Evolutionary conservation across 805 yeast species (phyloP).

Genomic region (Cyberlindnera maclurae): DNA sequence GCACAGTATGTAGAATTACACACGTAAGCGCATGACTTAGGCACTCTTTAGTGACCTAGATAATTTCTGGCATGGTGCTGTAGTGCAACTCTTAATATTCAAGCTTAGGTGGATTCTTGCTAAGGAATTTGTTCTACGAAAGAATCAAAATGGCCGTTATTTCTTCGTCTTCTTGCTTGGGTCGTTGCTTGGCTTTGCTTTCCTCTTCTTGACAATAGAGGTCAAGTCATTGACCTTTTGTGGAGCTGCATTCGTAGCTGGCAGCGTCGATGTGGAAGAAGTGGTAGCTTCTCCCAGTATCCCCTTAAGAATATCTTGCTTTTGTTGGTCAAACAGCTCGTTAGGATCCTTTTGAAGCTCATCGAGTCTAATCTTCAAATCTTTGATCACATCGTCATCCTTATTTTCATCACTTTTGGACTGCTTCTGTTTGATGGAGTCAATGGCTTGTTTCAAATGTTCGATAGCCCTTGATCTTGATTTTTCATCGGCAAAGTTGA

Average conservation of each 20-base stretch:
- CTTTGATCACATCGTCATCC: constrained; percentile 42
- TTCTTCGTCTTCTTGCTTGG: constrained; percentile 14
- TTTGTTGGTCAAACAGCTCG: constrained; percentile 41
- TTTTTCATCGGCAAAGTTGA: constrained; percentile 44
- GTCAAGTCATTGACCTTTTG: constrained; percentile 51
- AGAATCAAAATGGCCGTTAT: too few relatives aligned
- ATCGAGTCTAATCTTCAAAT: constrained; percentile 46
- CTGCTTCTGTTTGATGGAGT: constrained; percentile 30
- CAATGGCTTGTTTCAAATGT: constrained; percentile 48
- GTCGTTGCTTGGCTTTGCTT: constrained; percentile 13
- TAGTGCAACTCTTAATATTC: too few relatives aligned
- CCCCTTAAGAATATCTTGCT: constrained; percentile 48
- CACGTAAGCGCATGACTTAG: too few relatives aligned
- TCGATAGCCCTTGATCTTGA: constrained; percentile 45
- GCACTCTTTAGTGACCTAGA: too few relatives aligned
- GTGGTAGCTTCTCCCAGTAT: constrained; percentile 41
- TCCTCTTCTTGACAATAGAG: constrained; percentile 54
- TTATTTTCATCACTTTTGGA: constrained; percentile 28
- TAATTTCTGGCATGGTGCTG: too few relatives aligned
- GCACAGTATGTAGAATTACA: too few relatives aligned
- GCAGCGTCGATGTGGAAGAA: constrained; percentile 20
- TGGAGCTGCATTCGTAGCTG: constrained; percentile 21
- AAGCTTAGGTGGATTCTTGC: too few relatives aligned
- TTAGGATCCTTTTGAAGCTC: constrained; percentile 49
- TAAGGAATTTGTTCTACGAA: too few relatives aligned